phyloP scores from a whole-genome alignment of 2,329 filamentous ascomycete species.

The Colletotrichum acutatum region DNA sequence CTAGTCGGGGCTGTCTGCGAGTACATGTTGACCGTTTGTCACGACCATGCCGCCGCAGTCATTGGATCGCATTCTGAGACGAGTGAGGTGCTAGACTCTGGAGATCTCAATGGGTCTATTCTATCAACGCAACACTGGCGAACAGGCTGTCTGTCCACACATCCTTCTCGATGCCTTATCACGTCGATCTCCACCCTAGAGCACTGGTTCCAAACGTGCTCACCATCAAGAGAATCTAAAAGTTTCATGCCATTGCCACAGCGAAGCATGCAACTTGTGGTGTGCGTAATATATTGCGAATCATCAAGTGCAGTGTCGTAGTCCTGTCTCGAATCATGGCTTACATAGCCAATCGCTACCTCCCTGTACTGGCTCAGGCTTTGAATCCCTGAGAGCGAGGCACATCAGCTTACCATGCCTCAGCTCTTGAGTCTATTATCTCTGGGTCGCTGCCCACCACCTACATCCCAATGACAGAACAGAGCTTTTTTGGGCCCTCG shows the following conservation, averaged over 20 bases:
- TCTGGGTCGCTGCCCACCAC: too few species aligned
- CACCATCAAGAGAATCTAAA: not conserved
- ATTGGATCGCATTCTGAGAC: conserved; percentile 21
- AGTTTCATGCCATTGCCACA: not conserved
- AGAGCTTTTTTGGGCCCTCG: not conserved
- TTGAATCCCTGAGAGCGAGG: not conserved
- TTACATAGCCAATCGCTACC: not conserved
- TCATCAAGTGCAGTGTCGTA: not conserved
- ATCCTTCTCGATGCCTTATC: not conserved
- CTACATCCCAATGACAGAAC: not conserved
- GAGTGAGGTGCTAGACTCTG: not conserved
- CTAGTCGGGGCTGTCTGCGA: not conserved
- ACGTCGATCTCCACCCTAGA: not conserved
- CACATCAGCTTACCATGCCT: not conserved
- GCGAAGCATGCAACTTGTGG: not conserved
- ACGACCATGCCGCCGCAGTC: not conserved
- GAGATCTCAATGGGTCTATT: not conserved
- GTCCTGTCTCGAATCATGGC: not conserved
- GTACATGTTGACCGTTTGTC: not conserved
- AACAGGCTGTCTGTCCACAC: not conserved
- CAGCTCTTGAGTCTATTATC: not conserved
- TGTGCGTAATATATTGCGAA: not conserved
- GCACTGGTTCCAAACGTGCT: not conserved
- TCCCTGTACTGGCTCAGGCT: not conserved
- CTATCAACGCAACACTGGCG: not conserved